These are phyloP conservation scores for Obba rivulosa DNA, from an alignment of 768 basidiomycete genomes.

Conservation along the genomic window DNA sequence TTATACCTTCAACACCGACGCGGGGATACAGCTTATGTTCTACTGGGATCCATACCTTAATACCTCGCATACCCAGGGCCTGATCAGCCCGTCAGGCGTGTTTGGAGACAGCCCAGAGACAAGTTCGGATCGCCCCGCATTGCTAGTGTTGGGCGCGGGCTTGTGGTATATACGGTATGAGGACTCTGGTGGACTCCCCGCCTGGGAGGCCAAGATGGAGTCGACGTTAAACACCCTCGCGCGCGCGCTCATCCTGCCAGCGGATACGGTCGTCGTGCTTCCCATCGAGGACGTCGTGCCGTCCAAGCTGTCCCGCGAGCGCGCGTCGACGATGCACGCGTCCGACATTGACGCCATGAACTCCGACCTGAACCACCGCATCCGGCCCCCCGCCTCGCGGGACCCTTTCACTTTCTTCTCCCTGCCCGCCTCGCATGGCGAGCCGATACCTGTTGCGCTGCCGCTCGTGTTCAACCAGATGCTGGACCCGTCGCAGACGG, in stretches of 20 bases:
- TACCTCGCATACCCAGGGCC: constrained; percentile 43
- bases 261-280: constrained; percentile 72
- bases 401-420: constrained; percentile 27
- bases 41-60: constrained; percentile 90
- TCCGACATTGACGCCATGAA: constrained; percentile 92
- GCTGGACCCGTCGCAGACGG: constrained; percentile 66
- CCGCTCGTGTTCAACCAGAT: constrained; percentile 81
- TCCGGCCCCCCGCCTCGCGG: constrained; percentile 29
- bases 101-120: not conserved
- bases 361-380: constrained; percentile 70
- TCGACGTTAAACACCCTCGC: constrained; percentile 48
- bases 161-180: constrained; percentile 86
- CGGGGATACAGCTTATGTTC: constrained; percentile 51
- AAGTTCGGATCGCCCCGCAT: constrained; percentile 37
- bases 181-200: constrained; percentile 67
- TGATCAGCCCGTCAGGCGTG: constrained; percentile 28
- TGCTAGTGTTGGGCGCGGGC: constrained; percentile 82
- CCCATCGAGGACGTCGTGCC: constrained; percentile 72
- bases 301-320: constrained; percentile 57
- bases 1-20: constrained; percentile 40
- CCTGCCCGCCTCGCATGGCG: constrained; percentile 9
- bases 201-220: constrained; percentile 77
- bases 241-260: constrained; percentile 34
- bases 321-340: constrained; percentile 63
- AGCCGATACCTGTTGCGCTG: constrained; percentile 42